phyloP scores from a whole-genome alignment of 164 flowering plant species.

The Dillenia turbinata region DNA sequence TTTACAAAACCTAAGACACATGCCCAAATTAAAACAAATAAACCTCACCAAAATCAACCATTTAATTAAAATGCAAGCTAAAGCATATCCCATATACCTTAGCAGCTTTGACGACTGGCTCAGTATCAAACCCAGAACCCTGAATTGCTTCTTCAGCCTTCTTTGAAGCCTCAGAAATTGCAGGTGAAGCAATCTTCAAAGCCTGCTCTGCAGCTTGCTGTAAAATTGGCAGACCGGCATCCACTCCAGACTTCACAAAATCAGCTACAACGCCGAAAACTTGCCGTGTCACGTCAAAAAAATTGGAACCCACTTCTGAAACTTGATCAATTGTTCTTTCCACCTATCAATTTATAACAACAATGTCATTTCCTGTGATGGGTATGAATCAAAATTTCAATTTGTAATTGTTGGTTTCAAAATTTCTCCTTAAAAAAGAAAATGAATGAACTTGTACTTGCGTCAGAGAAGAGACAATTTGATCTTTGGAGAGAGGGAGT shows the following conservation, averaged over 20 bases:
- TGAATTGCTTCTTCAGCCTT: slow-evolving; percentile 76
- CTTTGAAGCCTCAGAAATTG: slow-evolving; percentile 67
- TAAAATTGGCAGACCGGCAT: slow-evolving; percentile 52
- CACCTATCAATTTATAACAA: slow-evolving; percentile 38
- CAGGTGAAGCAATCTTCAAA: slow-evolving; percentile 67
- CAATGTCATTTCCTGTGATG: not conserved
- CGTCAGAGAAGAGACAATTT: slow-evolving; percentile 67
- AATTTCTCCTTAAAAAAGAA: not conserved
- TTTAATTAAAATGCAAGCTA: not conserved
- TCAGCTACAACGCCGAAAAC: slow-evolving; percentile 34
- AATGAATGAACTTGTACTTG: slow-evolving; percentile 30
- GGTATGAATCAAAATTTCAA: not conserved
- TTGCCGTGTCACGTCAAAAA: slow-evolving; percentile 33
- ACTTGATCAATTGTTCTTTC: slow-evolving; percentile 69
- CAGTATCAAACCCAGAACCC: slow-evolving; percentile 67
- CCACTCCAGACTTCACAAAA: slow-evolving; percentile 68
- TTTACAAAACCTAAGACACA: not conserved
- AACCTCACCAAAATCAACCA: not conserved
- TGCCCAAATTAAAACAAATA: not conserved
- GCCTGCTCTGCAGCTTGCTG: slow-evolving; percentile 72
- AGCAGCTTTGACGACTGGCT: slow-evolving; percentile 62
- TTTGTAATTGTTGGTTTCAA: too few species aligned
- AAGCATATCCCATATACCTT: slow-evolving; percentile 42
- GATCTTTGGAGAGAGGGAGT: slow-evolving; percentile 56
- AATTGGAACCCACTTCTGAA: slow-evolving; percentile 49